Evolutionary conservation across 106 monocot species (phyloP).

Genomic region (Iris macrosiphon): DNA sequence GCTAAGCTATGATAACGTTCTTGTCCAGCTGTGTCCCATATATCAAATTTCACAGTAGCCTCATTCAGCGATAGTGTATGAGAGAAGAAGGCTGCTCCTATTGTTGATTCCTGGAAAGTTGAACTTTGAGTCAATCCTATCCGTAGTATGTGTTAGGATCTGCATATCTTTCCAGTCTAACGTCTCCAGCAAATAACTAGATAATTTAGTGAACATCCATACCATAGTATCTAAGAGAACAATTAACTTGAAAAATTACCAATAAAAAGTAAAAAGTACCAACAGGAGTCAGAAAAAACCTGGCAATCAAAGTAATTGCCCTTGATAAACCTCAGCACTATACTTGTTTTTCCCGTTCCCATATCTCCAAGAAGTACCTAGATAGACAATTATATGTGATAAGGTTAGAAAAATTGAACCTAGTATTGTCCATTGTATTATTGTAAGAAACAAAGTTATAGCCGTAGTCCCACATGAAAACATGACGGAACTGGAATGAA

Average conservation of each 20-base stretch:
- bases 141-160: too few species aligned
- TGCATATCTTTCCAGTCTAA: too few species aligned
- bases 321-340: conserved; percentile 51
- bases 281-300: conserved; percentile 9
- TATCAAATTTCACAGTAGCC: conserved; percentile 61
- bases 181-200: too few species aligned
- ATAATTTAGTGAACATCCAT: too few species aligned
- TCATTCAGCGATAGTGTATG: conserved; percentile 40
- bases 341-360: conserved; percentile 63
- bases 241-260: too few species aligned
- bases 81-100: conserved; percentile 71
- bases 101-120: conserved; percentile 50
- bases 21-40: conserved; percentile 76
- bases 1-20: conserved; percentile 72
- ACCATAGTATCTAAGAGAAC: too few species aligned
- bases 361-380: conserved; percentile 60
- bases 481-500: too few species aligned
- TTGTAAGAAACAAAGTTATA: too few species aligned
- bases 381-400: neutral
- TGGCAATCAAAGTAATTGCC: conserved; percentile 57
- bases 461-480: too few species aligned
- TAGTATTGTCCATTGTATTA: too few species aligned
- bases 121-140: too few species aligned
- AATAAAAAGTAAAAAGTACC: neutral
- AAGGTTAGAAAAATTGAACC: neutral